Percentiles rank a stretch among this genome's conserved stretches.
Evolutionary conservation across 805 yeast species (phyloP).

Genomic region (Cyberlindnera xishuangbannaensis): DNA sequence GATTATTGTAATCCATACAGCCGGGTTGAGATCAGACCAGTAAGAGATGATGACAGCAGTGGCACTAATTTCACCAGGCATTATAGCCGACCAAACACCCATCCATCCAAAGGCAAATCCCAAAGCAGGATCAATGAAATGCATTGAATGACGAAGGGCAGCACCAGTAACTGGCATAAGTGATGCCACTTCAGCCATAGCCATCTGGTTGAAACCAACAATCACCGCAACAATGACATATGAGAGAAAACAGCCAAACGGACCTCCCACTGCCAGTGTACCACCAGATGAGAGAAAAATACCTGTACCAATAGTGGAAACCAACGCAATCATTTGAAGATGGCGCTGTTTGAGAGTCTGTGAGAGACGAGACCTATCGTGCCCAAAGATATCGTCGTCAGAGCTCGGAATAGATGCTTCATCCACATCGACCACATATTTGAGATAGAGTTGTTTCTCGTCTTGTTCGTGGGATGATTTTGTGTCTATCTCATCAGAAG

Average conservation of each 20-base stretch:
- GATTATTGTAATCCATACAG: slow-evolving; percentile 38
- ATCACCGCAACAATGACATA: slow-evolving; percentile 29
- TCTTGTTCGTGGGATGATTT: no score
- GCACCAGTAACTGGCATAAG: slow-evolving; percentile 34
- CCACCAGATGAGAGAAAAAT: slow-evolving; percentile 33
- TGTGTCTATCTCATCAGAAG: no score
- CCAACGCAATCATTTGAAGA: slow-evolving; percentile 43
- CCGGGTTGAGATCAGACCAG: slow-evolving; percentile 39
- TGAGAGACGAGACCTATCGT: slow-evolving; percentile 6
- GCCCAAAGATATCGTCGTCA: no score
- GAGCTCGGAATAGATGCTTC: no score
- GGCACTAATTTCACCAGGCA: slow-evolving; percentile 41
- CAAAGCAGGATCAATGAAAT: slow-evolving; percentile 36
- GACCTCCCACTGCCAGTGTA: slow-evolving; percentile 30
- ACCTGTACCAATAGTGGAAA: slow-evolving; percentile 41
- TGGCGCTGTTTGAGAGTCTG: slow-evolving; percentile 26
- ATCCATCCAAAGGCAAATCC: slow-evolving; percentile 43
- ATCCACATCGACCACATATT: no score
- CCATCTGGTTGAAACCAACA: slow-evolving; percentile 34
- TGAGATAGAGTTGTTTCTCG: no score
- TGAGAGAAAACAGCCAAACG: slow-evolving; percentile 29
- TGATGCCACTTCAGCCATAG: slow-evolving; percentile 32
- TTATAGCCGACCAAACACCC: slow-evolving; percentile 34
- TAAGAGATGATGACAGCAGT: slow-evolving; percentile 38
- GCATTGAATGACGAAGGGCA: slow-evolving; percentile 30